Conservation (phyloP, 2,329 filamentous ascomycete genomes). For the Rachicladosporium sp. region DNA sequence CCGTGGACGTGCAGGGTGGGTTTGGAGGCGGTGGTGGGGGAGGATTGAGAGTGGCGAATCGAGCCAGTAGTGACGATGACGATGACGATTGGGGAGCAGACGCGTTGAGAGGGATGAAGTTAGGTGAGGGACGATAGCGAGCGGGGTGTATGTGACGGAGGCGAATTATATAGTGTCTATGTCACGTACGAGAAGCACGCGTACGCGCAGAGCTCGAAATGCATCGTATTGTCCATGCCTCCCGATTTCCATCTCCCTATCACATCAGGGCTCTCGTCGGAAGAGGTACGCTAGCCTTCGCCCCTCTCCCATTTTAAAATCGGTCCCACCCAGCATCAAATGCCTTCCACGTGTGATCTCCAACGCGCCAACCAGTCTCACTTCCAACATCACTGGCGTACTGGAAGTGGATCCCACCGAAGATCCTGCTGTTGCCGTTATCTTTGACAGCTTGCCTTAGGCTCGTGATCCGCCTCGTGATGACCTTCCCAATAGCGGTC, state of each 20-base stretch:
- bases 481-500: slow-evolving; percentile 13
- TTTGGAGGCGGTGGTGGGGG: slow-evolving; percentile 13
- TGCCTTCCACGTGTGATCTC: no score
- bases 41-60: slow-evolving; percentile 32
- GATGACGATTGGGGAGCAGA: slow-evolving; percentile 29
- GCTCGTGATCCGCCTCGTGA: slow-evolving; percentile 16
- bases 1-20: slow-evolving; percentile 3
- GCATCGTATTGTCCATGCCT: no score
- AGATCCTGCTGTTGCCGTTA: slow-evolving; percentile 18
- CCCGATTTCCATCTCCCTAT: no score
- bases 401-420: slow-evolving; percentile 21
- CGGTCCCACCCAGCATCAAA: no score
- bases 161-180: no score
- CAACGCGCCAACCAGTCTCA: slow-evolving; percentile 8
- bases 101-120: slow-evolving; percentile 11
- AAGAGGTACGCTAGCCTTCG: no score
- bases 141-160: no score
- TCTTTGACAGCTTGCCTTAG: slow-evolving; percentile 15
- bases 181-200: no score
- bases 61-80: slow-evolving; percentile 30
- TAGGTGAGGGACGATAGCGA: no score
- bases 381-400: slow-evolving; percentile 15
- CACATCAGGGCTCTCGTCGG: no score
- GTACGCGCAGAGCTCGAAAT: no score
- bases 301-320: no score